Percentiles rank a stretch among this genome's conserved stretches.
Conservation (phyloP, 441 rosid species). For the Populus trichocarpa region DNA sequence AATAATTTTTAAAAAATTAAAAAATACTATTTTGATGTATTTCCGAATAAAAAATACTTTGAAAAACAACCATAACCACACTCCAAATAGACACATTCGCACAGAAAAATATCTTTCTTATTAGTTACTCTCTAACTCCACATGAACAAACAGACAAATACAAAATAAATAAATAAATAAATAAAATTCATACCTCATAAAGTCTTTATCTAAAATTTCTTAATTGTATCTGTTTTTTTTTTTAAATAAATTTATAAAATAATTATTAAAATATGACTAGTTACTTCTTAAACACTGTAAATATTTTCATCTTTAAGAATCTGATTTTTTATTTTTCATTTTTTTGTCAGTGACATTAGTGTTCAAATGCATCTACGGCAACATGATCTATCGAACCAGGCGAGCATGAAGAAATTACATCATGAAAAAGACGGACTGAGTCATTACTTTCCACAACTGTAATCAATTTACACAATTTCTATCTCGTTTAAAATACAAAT, state of each 20-base stretch:
- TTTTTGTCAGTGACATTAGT: background rate
- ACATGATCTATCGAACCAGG: background rate
- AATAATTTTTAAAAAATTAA: too few species aligned
- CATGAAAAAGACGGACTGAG: background rate
- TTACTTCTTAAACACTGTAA: too few species aligned
- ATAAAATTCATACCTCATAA: too few species aligned
- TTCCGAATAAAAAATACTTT: too few species aligned
- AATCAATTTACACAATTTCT: constrained; percentile 25
- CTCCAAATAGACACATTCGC: too few species aligned
- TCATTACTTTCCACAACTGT: constrained; percentile 16
- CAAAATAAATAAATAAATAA: too few species aligned
- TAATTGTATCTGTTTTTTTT: background rate
- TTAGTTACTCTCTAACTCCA: background rate
- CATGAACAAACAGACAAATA: background rate
- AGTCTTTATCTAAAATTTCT: too few species aligned
- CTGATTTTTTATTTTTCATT: too few species aligned
- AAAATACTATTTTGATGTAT: too few species aligned
- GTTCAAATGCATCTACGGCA: background rate
- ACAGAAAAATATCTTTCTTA: background rate
- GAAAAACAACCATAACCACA: too few species aligned
- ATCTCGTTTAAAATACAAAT: background rate
- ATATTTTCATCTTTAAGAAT: background rate
- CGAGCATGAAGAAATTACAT: background rate
- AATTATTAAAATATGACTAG: too few species aligned
- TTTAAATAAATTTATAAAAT: too few species aligned